Conservation (phyloP, 2,329 filamentous ascomycete species). For the Malbranchea cinnamomea region DNA sequence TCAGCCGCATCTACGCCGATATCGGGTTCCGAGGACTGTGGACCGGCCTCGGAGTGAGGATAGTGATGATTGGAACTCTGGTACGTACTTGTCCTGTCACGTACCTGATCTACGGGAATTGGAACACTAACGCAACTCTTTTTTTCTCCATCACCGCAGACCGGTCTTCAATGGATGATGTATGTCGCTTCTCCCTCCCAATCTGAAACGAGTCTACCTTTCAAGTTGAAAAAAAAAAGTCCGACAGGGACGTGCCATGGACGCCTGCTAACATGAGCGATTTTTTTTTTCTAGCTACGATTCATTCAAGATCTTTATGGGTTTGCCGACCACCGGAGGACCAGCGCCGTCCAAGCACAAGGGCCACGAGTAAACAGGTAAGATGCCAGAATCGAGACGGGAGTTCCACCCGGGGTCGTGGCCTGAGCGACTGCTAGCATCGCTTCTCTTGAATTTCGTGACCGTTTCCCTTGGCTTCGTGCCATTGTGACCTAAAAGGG, state of each 20-base stretch:
- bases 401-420: no score
- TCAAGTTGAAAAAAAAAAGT: background rate
- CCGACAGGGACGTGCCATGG: no score
- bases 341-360: conserved; percentile 38
- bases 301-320: conserved; percentile 83
- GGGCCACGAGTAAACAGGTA: no score
- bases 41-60: conserved; percentile 75
- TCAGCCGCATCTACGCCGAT: conserved; percentile 66
- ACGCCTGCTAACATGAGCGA: conserved; percentile 16
- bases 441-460: no score
- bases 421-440: no score
- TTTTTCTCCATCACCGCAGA: conserved; percentile 31
- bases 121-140: conserved; percentile 10
- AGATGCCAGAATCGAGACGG: background rate
- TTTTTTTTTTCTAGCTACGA: conserved; percentile 34
- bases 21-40: conserved; percentile 81
- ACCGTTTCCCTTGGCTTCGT: no score
- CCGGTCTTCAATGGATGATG: conserved; percentile 86
- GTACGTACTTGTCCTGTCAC: conserved; percentile 16
- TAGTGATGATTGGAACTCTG: conserved; percentile 75
- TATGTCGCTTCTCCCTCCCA: conserved; percentile 37
- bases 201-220: background rate
- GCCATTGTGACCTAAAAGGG: no score
- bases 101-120: conserved; percentile 1
- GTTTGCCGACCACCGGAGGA: conserved; percentile 68